phyloP scores from a whole-genome alignment of 1,284 basidiomycete species.

The Neolentinus lepideus region DNA sequence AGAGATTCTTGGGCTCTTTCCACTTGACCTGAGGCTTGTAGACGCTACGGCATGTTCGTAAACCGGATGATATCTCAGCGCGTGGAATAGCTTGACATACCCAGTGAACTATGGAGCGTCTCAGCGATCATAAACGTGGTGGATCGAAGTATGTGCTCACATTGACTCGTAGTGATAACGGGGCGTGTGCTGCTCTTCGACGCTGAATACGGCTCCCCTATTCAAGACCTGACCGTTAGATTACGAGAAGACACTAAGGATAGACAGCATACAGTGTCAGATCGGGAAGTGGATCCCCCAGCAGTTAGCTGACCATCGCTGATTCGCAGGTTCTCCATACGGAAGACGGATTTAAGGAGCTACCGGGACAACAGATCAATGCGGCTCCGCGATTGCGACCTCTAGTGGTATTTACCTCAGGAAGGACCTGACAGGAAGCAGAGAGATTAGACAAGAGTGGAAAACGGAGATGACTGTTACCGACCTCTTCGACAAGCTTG shows the following conservation, averaged over 20 bases:
- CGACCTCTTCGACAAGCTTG: slow-evolving; percentile 2
- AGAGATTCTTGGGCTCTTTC: neutral
- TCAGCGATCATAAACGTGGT: neutral
- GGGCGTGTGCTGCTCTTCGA: too few relatives aligned
- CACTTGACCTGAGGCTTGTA: neutral
- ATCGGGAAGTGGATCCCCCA: neutral
- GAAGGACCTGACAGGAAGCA: neutral
- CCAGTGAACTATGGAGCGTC: neutral
- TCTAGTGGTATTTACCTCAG: neutral
- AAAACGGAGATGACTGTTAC: neutral
- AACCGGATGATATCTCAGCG: neutral
- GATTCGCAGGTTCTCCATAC: slow-evolving; percentile 1
- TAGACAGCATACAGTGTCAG: too few relatives aligned
- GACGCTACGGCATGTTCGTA: neutral
- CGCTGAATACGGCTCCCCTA: too few relatives aligned
- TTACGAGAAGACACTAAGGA: too few relatives aligned
- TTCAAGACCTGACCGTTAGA: too few relatives aligned
- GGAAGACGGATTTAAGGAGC: slow-evolving; percentile 4
- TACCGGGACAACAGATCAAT: neutral
- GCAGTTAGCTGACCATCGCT: neutral
- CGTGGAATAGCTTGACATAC: neutral
- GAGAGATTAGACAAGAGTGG: neutral
- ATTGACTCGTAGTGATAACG: too few relatives aligned
- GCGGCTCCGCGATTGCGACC: neutral
- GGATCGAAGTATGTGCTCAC: too few relatives aligned